phyloP scores from a whole-genome alignment of 83 land plant species.

The Isoetes engelmannii region DNA sequence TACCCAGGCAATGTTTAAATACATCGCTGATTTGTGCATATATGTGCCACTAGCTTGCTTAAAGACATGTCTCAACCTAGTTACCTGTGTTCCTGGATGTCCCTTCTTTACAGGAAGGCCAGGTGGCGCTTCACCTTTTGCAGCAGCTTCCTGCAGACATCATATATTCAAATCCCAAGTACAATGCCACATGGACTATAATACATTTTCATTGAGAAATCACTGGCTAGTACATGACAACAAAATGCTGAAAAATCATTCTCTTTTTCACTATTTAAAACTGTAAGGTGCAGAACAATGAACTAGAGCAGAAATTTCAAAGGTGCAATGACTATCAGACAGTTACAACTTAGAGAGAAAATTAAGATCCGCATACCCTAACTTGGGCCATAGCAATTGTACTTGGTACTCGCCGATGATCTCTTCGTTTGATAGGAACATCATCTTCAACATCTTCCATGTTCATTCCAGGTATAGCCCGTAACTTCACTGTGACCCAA shows the following conservation, averaged over 20 bases:
- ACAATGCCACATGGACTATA: too few relatives aligned
- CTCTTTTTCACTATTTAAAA: too few relatives aligned
- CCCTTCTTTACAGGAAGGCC: conserved; percentile 91
- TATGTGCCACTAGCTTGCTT: neutral
- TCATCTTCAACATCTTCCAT: conserved; percentile 91
- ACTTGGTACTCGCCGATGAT: conserved; percentile 98
- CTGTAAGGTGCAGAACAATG: too few relatives aligned
- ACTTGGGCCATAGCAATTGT: conserved; percentile 98
- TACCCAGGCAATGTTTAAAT: neutral
- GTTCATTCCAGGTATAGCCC: conserved; percentile 83
- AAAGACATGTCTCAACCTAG: too few relatives aligned
- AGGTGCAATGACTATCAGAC: too few relatives aligned
- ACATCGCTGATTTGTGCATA: neutral
- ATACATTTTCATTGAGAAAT: too few relatives aligned
- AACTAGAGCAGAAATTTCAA: too few relatives aligned
- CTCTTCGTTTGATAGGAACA: conserved; percentile 63
- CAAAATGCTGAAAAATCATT: too few relatives aligned
- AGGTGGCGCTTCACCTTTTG: conserved; percentile 94
- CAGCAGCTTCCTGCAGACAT: conserved; percentile 83
- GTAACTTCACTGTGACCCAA: conserved; percentile 67
- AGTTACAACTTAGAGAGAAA: too few relatives aligned
- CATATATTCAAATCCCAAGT: neutral
- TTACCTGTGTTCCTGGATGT: conserved; percentile 45
- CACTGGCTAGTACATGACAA: too few relatives aligned
- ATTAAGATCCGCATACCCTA: conserved; percentile 47